Base-by-base conservation (phyloP, 495 filamentous ascomycete genomes). In the Tuber microsphaerosporum region DNA sequence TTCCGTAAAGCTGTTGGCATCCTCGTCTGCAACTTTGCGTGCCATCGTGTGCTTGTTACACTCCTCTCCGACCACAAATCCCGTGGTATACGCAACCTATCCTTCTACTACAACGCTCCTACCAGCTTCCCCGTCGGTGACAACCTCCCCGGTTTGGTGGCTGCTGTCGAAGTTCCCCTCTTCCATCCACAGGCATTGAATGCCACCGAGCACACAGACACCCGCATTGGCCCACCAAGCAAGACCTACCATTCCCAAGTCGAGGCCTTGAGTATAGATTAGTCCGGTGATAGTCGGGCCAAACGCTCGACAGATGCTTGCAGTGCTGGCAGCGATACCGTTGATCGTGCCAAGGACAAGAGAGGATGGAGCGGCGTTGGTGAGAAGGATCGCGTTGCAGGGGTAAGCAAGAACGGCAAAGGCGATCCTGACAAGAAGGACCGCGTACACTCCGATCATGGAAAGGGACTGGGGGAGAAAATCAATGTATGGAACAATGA, bases 221-320 rank as follows among this genome's bases (percentile, higher is more conserved):
- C 93, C 69, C 14, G 90, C 92, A 80, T 90, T 92, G 72, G 89
- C 88, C 96, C 96, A 98, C 94, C 95, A 99, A 14, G 93, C 90
- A 8, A 98, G 85, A 69, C 94, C 93, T 26, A 93, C 92, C 77
- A 91, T 92, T 51, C 94, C 94, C 44, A 89, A 86, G 73, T 89
- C 85, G 42, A 97, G 86, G 39, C 96, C 95, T 74, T 89, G 86
- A 31, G 92, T 87, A 84, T 97, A 94, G 71, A 99, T 87, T 22
- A 93, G 83, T 7, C 95, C 95, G 17, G 94, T 95, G 45, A 97
- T 84, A 0, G 92, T 94, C 8, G 95, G 95, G 3, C 95, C 95
- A 80, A 97, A 89, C 2, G 94, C 93, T 72, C 95, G 89, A 78
- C 89, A 91, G 61, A 98, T 84, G 82, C 93, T 97, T 37, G 96